Conservation (phyloP, 176 grass and related monocot genomes). For the Avena eriantha region DNA sequence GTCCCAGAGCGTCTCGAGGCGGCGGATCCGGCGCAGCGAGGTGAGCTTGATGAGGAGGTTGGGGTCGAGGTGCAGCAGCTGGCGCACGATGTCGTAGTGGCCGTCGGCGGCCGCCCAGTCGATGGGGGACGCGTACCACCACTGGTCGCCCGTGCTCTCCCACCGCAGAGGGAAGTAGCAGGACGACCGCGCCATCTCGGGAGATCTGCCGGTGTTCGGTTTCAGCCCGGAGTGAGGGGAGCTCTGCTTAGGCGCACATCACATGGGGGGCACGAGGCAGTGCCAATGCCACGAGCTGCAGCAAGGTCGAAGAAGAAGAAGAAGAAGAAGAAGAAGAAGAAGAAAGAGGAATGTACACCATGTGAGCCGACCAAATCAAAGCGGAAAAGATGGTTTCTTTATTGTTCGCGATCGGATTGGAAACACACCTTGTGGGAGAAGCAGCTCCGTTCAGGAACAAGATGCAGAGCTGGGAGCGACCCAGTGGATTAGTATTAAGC, state of each 20-base stretch:
- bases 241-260: slow-evolving; percentile 45
- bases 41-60: slow-evolving; percentile 99
- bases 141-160: slow-evolving; percentile 98
- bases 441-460: background rate
- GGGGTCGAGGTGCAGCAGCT: slow-evolving; percentile 84
- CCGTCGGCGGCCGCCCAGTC: slow-evolving; percentile 91
- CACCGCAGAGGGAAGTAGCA: slow-evolving; percentile 96
- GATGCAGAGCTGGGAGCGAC: background rate
- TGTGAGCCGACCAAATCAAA: slow-evolving; percentile 44
- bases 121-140: slow-evolving; percentile 97
- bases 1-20: slow-evolving; percentile 93
- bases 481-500: background rate
- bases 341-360: slow-evolving; percentile 19
- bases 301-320: slow-evolving; percentile 31
- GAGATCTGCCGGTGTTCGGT: slow-evolving; percentile 20
- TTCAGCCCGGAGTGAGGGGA: background rate
- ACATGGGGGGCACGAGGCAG: background rate
- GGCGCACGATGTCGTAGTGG: slow-evolving; percentile 88
- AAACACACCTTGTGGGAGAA: slow-evolving; percentile 38
- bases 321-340: slow-evolving; percentile 26
- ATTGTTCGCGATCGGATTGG: slow-evolving; percentile 22
- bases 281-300: slow-evolving; percentile 35
- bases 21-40: slow-evolving; percentile 84
- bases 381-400: slow-evolving; percentile 3
- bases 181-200: slow-evolving; percentile 47